phyloP scores from a whole-genome alignment of 2,329 filamentous ascomycete genomes.

The Ascochyta fabae region DNA sequence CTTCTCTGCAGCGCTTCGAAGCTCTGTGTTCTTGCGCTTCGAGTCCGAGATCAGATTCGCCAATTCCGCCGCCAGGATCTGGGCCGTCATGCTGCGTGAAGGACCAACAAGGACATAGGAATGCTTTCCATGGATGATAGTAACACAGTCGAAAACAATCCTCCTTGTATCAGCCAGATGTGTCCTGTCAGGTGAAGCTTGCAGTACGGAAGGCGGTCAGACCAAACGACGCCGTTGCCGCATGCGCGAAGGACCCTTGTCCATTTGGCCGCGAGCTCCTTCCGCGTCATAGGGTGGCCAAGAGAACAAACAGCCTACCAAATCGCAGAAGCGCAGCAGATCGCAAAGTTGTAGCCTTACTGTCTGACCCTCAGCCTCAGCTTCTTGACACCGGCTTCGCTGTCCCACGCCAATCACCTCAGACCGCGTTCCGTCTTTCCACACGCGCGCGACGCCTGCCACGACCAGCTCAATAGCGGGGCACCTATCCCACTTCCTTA shows the following conservation, averaged over 20 bases:
- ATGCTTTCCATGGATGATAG: conserved; percentile 21
- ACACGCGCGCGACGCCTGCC: conserved; percentile 11
- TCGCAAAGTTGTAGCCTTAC: conserved; percentile 4
- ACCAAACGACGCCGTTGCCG: conserved; percentile 7
- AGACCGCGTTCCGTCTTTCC: conserved; percentile 3
- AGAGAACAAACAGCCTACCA: conserved; percentile 10
- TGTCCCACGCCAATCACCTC: neutral
- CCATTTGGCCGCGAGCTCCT: conserved; percentile 7
- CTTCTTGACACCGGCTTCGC: neutral
- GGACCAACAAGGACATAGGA: conserved; percentile 29
- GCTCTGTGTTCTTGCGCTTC: conserved; percentile 90
- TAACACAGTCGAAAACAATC: conserved; percentile 1
- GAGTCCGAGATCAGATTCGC: conserved; percentile 92
- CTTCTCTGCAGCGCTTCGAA: conserved; percentile 91
- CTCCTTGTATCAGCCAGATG: conserved; percentile 11
- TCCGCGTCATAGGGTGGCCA: conserved; percentile 18
- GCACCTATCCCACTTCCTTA: conserved; percentile 37
- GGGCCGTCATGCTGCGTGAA: conserved; percentile 76
- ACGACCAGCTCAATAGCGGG: conserved; percentile 37
- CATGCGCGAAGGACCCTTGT: conserved; percentile 9
- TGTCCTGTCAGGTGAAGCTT: conserved; percentile 25
- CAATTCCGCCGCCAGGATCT: conserved; percentile 87
- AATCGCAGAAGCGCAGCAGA: conserved; percentile 10
- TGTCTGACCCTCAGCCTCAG: conserved; percentile 8
- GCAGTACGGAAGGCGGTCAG: conserved; percentile 27